A percentile compares a stretch with the other conserved stretches of the same genome.
Evolutionary conservation across 2,329 filamentous ascomycete genomes (phyloP).

Genomic region (Esteya vermicola): DNA sequence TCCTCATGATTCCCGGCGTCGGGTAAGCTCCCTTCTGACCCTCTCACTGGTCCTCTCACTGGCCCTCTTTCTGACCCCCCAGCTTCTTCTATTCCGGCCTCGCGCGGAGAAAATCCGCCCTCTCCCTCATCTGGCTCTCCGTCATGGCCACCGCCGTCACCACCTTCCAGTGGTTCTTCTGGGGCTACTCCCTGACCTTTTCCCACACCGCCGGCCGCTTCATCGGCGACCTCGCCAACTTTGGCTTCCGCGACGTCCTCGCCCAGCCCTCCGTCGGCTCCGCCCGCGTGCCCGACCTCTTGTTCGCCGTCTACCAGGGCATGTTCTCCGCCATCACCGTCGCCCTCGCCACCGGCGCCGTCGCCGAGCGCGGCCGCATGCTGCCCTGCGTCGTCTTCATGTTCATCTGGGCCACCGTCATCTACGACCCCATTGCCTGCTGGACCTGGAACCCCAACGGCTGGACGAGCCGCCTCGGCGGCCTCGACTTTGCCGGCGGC

Average conservation of each 20-base stretch:
- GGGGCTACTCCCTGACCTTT: constrained; percentile 74
- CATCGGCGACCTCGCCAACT: constrained; percentile 66
- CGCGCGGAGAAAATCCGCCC: constrained; percentile 73
- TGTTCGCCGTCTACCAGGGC: constrained; percentile 77
- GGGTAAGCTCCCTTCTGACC: constrained; percentile 30
- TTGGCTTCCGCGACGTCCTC: constrained; percentile 65
- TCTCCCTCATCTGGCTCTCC: constrained; percentile 83
- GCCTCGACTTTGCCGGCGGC: constrained; percentile 78
- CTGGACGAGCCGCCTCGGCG: constrained; percentile 68
- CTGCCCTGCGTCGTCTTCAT: constrained; percentile 82
- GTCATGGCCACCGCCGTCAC: constrained; percentile 75
- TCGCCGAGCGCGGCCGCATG: constrained; percentile 73
- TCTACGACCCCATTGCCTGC: constrained; percentile 88
- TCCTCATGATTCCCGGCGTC: constrained; percentile 88
- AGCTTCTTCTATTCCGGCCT: constrained; percentile 87
- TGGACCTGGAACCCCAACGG: constrained; percentile 85
- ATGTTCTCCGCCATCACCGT: constrained; percentile 84
- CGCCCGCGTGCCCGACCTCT: constrained; percentile 59
- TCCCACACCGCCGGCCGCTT: constrained; percentile 63
- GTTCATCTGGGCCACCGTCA: constrained; percentile 80
- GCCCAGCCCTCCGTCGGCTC: constrained; percentile 63
- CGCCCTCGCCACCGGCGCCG: constrained; percentile 66
- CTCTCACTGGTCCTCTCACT: too few species aligned
- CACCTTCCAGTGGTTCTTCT: constrained; percentile 91
- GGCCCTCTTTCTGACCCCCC: not conserved